phyloP scores from a whole-genome alignment of 2,329 filamentous ascomycete genomes.

The Ophiostoma ips region DNA sequence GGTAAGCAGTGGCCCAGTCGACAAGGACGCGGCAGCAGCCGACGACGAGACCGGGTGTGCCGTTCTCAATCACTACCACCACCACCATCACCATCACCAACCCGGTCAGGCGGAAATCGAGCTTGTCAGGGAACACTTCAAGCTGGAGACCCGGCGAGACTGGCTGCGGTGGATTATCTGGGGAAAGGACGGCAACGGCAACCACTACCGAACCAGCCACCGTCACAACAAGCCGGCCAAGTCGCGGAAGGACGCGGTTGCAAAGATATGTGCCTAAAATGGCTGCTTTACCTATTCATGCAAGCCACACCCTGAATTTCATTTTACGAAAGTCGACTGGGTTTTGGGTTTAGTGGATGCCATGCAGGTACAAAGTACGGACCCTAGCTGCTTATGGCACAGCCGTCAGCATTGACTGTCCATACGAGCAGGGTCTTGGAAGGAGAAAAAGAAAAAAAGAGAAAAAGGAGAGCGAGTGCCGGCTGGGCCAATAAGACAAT shows the following conservation, averaged over 20 bases:
- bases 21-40: not conserved
- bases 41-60: not conserved
- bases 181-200: not conserved
- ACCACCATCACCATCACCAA: not conserved
- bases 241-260: not conserved
- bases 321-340: too few relatives aligned
- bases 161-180: constrained; percentile 3
- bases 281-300: not conserved
- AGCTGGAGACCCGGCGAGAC: constrained; percentile 1
- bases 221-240: not conserved
- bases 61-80: constrained; percentile 1
- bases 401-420: too few relatives aligned
- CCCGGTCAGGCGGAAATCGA: not conserved
- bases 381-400: too few relatives aligned
- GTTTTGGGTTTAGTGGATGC: too few relatives aligned
- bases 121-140: not conserved
- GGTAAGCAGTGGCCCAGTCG: not conserved
- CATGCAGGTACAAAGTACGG: too few relatives aligned
- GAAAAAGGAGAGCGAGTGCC: not conserved
- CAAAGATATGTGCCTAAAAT: too few relatives aligned
- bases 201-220: not conserved
- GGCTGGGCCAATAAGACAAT: constrained; percentile 2
- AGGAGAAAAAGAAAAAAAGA: not conserved
- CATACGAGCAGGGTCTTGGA: too few relatives aligned
- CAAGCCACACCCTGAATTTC: not conserved